Evolutionary conservation across 192 early-diverging fungal species (phyloP).

Genomic region (Coemansia sp.): DNA sequence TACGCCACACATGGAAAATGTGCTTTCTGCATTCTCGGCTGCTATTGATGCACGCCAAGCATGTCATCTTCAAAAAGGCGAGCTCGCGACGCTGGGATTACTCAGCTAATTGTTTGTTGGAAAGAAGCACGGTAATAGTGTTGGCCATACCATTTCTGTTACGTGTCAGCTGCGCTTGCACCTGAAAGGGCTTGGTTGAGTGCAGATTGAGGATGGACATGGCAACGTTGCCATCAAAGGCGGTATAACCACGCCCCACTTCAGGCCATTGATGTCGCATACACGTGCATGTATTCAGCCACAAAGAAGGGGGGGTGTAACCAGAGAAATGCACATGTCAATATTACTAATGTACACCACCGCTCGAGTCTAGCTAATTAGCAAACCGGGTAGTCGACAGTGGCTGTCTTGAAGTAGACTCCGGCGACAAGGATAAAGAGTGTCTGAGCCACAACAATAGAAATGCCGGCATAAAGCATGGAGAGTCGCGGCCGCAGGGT

Average conservation of each 20-base stretch:
- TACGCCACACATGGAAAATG: neutral
- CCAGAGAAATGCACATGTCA: neutral
- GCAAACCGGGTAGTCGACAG: slow-evolving; percentile 18
- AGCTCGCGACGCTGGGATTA: neutral
- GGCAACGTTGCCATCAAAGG: neutral
- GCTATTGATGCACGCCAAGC: neutral
- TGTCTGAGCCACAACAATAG: slow-evolving; percentile 31
- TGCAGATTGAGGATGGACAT: neutral
- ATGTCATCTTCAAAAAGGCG: neutral
- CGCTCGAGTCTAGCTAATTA: neutral
- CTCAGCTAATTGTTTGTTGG: too few relatives aligned
- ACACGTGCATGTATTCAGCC: slow-evolving; percentile 2
- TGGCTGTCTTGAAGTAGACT: slow-evolving; percentile 44
- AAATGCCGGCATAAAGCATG: slow-evolving; percentile 19
- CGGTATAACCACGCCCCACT: neutral
- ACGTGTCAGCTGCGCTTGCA: neutral
- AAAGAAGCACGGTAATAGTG: too few relatives aligned
- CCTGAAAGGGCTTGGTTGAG: slow-evolving; percentile 5
- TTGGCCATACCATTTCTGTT: too few relatives aligned
- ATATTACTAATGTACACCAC: neutral
- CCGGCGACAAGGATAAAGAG: slow-evolving; percentile 41
- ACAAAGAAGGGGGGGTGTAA: neutral
- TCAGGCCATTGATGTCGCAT: neutral
- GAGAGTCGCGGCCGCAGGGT: slow-evolving; percentile 16
- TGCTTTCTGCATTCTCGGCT: neutral